A percentile compares a stretch with the other conserved stretches of the same genome.
Evolutionary conservation across 495 filamentous ascomycete genomes (phyloP).

Genomic region (Stereocaulon alpinum): DNA sequence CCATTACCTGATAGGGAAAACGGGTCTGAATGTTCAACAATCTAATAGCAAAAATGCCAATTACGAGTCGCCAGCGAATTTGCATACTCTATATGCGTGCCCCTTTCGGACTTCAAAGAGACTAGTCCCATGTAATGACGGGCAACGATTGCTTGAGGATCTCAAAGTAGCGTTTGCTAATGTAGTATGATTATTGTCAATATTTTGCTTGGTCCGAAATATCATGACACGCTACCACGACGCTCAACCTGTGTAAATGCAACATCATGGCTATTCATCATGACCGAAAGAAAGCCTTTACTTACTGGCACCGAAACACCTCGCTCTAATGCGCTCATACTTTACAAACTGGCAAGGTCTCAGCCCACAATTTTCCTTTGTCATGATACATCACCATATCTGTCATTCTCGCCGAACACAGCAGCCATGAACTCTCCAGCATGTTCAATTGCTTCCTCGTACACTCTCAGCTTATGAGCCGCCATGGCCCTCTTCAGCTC

Average conservation of each 20-base stretch:
- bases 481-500: slow-evolving; percentile 35
- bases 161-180: too few relatives aligned
- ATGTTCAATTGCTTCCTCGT: slow-evolving; percentile 9
- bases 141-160: too few relatives aligned
- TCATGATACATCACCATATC: neutral
- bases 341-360: neutral
- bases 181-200: neutral
- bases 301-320: slow-evolving; percentile 11
- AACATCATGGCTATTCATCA: neutral
- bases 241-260: neutral
- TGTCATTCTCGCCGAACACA: neutral
- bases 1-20: too few relatives aligned
- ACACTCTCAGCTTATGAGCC: slow-evolving; percentile 1
- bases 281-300: neutral
- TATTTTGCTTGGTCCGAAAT: neutral
- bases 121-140: too few relatives aligned
- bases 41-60: too few relatives aligned
- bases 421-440: slow-evolving; percentile 35
- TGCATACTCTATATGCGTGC: too few relatives aligned
- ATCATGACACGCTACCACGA: neutral
- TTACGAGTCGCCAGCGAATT: too few relatives aligned
- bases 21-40: too few relatives aligned
- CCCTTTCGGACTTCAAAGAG: too few relatives aligned
- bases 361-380: too few relatives aligned
- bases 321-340: neutral